Base-by-base conservation (phyloP, 2,329 filamentous ascomycete species). In the Fusarium citri region DNA sequence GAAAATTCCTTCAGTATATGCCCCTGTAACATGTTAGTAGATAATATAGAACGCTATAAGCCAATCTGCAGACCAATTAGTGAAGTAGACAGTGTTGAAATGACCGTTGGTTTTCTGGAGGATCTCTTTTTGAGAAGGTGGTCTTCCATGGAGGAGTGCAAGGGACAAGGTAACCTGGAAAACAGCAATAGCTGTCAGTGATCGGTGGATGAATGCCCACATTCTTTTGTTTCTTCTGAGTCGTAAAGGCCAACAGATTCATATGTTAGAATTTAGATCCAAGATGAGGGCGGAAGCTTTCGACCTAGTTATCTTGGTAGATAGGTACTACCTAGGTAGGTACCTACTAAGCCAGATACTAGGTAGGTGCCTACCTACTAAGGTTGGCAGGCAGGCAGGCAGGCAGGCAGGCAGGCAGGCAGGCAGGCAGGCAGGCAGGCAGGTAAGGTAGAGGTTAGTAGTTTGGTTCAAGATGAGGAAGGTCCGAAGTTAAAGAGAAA, bases 21-120 rank as follows among this genome's bases (percentile, higher is more conserved):
- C 63, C 59, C 67, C 68, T 70, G 14, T 15, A 37, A 12, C 26
- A 22, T 10, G 45, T 67, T 18, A 70, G 30, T 16, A 14, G 80
- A 58, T 84, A 84, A 68, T 84, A 18, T 11, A 85, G 12, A 82
- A 83, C 4, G 81, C 76, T 69, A 85, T 85, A 25, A 55, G 55
- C 15, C 22, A 20, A 8, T 26, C n/a, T 14, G 42, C 37, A 23
- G 28, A 68, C 68, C 68, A 70, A 47, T 70, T 65, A 5, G 53
- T 46, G 25, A 70, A 70, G 34, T 70, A 70, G 14, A 60, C 59
- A 26, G 67, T 53, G 48, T 70, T 70, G 18, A 37, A 25, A 55
- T 69, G 73, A 45, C 75, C 76, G 43, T 55, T 64, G 8, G 61
- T 64, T 20, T 69, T 70, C 49, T 73, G 76, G 23, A 72, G 50